Percentiles rank a stretch among this genome's conserved stretches.
These are phyloP conservation scores for Paecilomyces sp. DNA, from an alignment of 2,329 filamentous ascomycete genomes.

Conservation along the genomic window DNA sequence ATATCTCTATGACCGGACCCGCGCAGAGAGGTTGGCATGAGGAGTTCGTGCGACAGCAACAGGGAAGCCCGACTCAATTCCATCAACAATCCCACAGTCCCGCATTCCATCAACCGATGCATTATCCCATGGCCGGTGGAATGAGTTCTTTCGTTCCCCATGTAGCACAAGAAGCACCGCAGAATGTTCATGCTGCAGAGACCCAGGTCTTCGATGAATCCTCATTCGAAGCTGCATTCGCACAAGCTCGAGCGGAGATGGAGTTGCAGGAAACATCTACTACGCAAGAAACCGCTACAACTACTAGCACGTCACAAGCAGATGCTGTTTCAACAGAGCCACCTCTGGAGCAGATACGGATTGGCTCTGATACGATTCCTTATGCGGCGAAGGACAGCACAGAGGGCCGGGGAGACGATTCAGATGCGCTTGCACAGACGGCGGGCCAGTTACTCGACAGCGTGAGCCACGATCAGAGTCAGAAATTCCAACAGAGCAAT, in stretches of 20 bases:
- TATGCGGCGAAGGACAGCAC: conserved; percentile 25
- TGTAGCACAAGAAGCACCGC: conserved; percentile 17
- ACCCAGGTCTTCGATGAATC: conserved; percentile 35
- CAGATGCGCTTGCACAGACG: conserved; percentile 64
- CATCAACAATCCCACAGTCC: conserved; percentile 13
- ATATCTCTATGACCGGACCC: conserved; percentile 18
- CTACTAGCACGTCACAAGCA: conserved; percentile 11
- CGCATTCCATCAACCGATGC: conserved; percentile 20
- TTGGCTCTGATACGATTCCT: conserved; percentile 38
- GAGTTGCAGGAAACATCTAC: conserved; percentile 17
- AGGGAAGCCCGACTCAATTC: conserved; percentile 16
- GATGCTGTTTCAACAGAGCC: conserved; percentile 7
- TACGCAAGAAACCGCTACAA: conserved; percentile 7
- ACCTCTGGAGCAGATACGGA: conserved; percentile 22
- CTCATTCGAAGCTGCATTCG: conserved; percentile 40
- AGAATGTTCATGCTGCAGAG: conserved; percentile 17
- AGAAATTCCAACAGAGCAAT: conserved; percentile 71
- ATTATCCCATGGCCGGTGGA: neutral
- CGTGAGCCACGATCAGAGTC: conserved; percentile 59
- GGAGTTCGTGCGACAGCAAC: conserved; percentile 44
- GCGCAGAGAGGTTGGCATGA: conserved; percentile 49
- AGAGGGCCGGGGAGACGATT: conserved; percentile 36
- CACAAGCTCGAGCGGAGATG: conserved; percentile 32
- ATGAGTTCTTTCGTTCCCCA: conserved; percentile 3
- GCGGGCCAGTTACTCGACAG: conserved; percentile 64